A percentile compares a stretch with the other conserved stretches of the same genome.
Evolutionary conservation across 768 basidiomycete genomes (phyloP).

Genomic region (Tricholoma hemisulphureum): DNA sequence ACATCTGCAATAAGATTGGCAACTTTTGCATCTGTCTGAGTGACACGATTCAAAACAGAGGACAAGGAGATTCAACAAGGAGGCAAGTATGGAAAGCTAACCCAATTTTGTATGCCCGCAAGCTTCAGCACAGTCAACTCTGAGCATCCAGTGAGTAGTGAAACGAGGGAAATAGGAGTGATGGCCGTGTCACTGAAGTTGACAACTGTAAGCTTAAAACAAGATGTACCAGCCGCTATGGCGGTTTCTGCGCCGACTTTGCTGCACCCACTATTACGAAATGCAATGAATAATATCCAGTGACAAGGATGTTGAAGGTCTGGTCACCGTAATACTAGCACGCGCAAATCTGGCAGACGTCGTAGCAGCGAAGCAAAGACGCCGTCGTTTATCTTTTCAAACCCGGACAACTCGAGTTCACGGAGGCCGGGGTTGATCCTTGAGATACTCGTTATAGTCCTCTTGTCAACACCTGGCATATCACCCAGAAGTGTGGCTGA

Average conservation of each 20-base stretch:
- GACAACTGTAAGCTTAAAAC: slow-evolving; percentile 42
- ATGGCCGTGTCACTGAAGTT: slow-evolving; percentile 65
- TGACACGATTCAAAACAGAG: slow-evolving; percentile 1
- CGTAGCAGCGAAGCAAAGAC: slow-evolving; percentile 50
- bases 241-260: slow-evolving; percentile 53
- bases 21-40: slow-evolving; percentile 58
- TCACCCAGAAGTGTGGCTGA: slow-evolving; percentile 46
- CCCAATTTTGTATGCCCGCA: slow-evolving; percentile 63
- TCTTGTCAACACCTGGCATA: slow-evolving; percentile 51
- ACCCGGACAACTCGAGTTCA: slow-evolving; percentile 50
- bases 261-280: slow-evolving; percentile 50
- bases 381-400: slow-evolving; percentile 51
- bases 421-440: slow-evolving; percentile 37
- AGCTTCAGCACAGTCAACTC: slow-evolving; percentile 57
- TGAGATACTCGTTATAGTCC: slow-evolving; percentile 47
- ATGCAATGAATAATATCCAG: slow-evolving; percentile 7
- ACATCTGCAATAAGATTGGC: slow-evolving; percentile 39
- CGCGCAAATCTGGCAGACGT: slow-evolving; percentile 42
- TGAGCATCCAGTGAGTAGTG: slow-evolving; percentile 36
- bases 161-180: slow-evolving; percentile 45
- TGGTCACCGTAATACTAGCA: slow-evolving; percentile 55
- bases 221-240: slow-evolving; percentile 40
- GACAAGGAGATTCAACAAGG: neutral
- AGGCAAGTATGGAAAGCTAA: slow-evolving; percentile 23
- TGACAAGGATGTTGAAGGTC: neutral